phyloP scores from a whole-genome alignment of 2,329 filamentous ascomycete species.

The Aspergillus aculeatinus region DNA sequence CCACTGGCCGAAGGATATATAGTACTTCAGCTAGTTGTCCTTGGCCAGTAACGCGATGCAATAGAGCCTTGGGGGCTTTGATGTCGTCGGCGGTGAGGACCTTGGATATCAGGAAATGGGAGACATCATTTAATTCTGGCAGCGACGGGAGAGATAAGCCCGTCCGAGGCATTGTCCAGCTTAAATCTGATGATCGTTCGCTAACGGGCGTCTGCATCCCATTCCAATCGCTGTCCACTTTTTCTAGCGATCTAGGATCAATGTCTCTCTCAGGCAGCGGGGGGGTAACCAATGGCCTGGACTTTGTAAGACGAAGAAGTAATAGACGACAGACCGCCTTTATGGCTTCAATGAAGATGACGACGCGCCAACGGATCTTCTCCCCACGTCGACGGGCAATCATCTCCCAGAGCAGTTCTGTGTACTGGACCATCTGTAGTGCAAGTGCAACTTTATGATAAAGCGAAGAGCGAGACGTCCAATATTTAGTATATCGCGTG shows the following conservation, averaged over 20 bases:
- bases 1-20: constrained; percentile 83
- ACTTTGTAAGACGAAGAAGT: constrained; percentile 77
- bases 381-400: constrained; percentile 81
- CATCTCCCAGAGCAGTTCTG: constrained; percentile 97
- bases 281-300: constrained; percentile 77
- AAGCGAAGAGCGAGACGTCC: constrained; percentile 60
- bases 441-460: constrained; percentile 81
- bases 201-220: constrained; percentile 47
- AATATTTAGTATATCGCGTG: constrained; percentile 64
- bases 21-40: constrained; percentile 86
- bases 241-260: constrained; percentile 61
- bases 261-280: constrained; percentile 82
- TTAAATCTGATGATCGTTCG: constrained; percentile 47
- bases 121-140: constrained; percentile 78
- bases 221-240: constrained; percentile 47
- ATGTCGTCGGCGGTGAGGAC: constrained; percentile 96
- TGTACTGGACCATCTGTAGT: constrained; percentile 89
- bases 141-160: constrained; percentile 80
- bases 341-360: constrained; percentile 78
- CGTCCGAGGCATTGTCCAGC: constrained; percentile 94
- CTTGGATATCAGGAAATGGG: constrained; percentile 80
- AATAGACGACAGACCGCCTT: constrained; percentile 83
- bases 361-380: constrained; percentile 77
- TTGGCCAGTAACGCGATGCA: constrained; percentile 71
- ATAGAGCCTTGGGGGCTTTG: constrained; percentile 80